Evolutionary conservation across 768 basidiomycete genomes (phyloP).

Genomic region (Lactarius akahatsu): DNA sequence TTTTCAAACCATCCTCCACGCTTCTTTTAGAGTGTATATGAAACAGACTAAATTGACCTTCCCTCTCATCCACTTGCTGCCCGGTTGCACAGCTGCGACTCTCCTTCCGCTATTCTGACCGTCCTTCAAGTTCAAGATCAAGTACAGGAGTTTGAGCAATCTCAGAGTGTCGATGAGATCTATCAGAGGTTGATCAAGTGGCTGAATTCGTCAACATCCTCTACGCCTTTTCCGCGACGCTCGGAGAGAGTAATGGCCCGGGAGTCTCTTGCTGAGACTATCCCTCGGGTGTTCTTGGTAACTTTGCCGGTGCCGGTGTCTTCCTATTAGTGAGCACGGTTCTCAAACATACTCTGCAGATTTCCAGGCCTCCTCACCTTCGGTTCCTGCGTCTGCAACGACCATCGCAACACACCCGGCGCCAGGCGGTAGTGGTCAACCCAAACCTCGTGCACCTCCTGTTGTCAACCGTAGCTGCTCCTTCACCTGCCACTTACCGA

Average conservation of each 20-base stretch:
- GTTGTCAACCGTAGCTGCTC: not conserved
- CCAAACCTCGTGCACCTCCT: conserved; percentile 18
- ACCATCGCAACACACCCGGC: conserved; percentile 34
- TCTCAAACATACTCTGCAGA: conserved; percentile 40
- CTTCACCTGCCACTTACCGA: not conserved
- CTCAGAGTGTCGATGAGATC: not conserved
- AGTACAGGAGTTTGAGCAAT: not conserved
- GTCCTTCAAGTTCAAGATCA: not conserved
- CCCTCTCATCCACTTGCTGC: not conserved
- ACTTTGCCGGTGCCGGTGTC: not conserved
- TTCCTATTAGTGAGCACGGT: too few species aligned
- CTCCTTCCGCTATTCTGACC: not conserved
- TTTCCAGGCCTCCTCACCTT: conserved; percentile 71
- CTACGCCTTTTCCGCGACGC: not conserved
- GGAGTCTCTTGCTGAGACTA: not conserved
- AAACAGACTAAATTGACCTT: not conserved
- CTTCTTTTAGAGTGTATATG: not conserved
- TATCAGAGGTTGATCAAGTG: not conserved
- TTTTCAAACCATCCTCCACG: not conserved
- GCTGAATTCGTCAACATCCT: not conserved
- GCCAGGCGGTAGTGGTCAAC: conserved; percentile 3
- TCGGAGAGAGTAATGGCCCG: not conserved
- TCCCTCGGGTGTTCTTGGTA: not conserved
- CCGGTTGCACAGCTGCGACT: not conserved
- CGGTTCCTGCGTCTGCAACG: conserved; percentile 53